Evolutionary conservation across 495 filamentous ascomycete species (phyloP), one percentile per base, ranked within the genome.

Genomic region (Hypoxylon intermedium): DNA sequence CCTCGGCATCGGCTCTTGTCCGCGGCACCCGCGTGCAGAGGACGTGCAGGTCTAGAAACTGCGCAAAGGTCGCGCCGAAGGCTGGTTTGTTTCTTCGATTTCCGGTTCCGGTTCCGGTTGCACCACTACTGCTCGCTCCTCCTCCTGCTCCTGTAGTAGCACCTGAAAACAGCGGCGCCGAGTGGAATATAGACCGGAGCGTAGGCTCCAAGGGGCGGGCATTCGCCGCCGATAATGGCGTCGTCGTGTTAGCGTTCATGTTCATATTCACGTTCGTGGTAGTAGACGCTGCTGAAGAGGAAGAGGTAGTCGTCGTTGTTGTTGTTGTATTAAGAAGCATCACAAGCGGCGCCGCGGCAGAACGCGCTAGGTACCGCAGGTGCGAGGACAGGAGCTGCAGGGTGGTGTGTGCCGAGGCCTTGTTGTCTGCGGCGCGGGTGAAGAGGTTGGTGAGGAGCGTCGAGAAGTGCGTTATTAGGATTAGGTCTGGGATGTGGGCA

Each of bases 31-130:
- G 64, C 6, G 72, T 76, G 53, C 75, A 77, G 3, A 81, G 58
- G 15, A 81, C 48, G 34, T 81, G 78, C 40, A 79, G 24, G 18
- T 79, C 73, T 2, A 81, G 61, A 56, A 79, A 58, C 64, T 76
- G 67, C 9, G 73, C 63, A 36, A 81, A 81, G 0, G 76, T 74
- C 18, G 64, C 52, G 16, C 78, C 78, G 46, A 75, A 81, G 6
- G 75, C 69, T 6, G 78, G 77, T 48, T 74, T 77, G 34, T 55
- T 75, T n/a, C 43, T 33, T 0, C 53, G 49, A 0, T 19, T 33
- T 2, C 7, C 26, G 11, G 9, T 16, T 15, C 26, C 30, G 24
- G 24, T 26, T 26, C 24, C 24, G 7, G 4, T 13, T 9, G 5
- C 0, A 19, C 26, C 7, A n/a, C n/a, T n/a, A n/a, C n/a, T n/a